Evolutionary conservation across 75 land plant species (phyloP).

Genomic region (Pinus tabuliformis): DNA sequence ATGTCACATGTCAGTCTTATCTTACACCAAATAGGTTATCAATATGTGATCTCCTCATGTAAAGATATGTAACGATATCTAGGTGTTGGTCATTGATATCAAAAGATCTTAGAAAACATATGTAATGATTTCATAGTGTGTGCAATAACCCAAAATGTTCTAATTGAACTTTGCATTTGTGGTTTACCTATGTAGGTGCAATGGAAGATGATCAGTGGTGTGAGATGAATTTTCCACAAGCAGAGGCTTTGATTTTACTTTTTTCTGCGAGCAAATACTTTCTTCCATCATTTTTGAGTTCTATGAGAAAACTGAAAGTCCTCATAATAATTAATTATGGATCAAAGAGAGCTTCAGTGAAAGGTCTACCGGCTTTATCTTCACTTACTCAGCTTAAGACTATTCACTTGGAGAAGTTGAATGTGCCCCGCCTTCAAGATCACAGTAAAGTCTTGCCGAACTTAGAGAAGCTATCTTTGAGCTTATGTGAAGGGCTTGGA

Average conservation of each 20-base stretch:
- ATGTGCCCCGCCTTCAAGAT: conserved; percentile 21
- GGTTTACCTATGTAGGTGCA: conserved; percentile 28
- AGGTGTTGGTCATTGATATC: too few relatives aligned
- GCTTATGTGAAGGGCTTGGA: conserved; percentile 34
- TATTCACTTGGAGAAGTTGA: conserved; percentile 54
- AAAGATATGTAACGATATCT: too few relatives aligned
- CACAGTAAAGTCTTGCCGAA: conserved; percentile 16
- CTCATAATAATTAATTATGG: conserved; percentile 35
- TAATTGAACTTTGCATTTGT: too few relatives aligned
- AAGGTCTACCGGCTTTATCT: conserved; percentile 30
- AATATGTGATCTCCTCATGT: too few relatives aligned
- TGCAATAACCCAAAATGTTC: too few relatives aligned
- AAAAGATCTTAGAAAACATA: too few relatives aligned
- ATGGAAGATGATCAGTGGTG: conserved; percentile 57
- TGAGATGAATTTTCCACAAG: conserved; percentile 43
- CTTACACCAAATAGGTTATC: too few relatives aligned
- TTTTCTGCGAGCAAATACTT: conserved; percentile 39
- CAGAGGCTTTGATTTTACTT: conserved; percentile 55
- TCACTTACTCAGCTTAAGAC: conserved; percentile 32
- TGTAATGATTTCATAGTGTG: too few relatives aligned
- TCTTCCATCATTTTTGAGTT: conserved; percentile 50
- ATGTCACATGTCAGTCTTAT: too few relatives aligned
- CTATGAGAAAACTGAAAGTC: conserved; percentile 52
- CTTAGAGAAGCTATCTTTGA: conserved; percentile 40
- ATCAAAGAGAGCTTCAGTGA: conserved; percentile 20